A percentile compares a stretch with the other conserved stretches of the same genome.
Conservation (phyloP, 192 early-diverging fungal genomes). For the Coemansia sp. region DNA sequence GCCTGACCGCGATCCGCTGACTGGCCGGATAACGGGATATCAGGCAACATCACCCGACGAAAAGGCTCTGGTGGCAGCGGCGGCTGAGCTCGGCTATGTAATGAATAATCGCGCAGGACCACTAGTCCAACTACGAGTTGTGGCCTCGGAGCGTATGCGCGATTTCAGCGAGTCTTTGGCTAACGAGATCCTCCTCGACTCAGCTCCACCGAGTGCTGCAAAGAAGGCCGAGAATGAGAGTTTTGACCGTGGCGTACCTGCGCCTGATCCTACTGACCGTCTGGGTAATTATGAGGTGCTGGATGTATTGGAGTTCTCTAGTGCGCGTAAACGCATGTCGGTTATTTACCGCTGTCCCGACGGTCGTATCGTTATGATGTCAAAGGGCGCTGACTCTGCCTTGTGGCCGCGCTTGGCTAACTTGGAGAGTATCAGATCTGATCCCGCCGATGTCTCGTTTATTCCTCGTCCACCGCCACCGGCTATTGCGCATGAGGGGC, state of each 20-base stretch:
- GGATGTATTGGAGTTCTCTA: slow-evolving; percentile 82
- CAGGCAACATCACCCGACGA: slow-evolving; percentile 85
- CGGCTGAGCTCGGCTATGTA: slow-evolving; percentile 73
- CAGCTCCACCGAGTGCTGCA: neutral
- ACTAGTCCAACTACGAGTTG: slow-evolving; percentile 54
- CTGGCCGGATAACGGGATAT: slow-evolving; percentile 68
- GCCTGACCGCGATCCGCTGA: slow-evolving; percentile 67
- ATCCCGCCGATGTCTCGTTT: slow-evolving; percentile 26
- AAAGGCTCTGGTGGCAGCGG: slow-evolving; percentile 78
- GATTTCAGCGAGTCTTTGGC: slow-evolving; percentile 34
- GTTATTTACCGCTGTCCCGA: slow-evolving; percentile 74
- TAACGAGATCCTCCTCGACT: neutral
- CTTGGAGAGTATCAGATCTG: slow-evolving; percentile 25
- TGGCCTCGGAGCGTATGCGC: slow-evolving; percentile 51
- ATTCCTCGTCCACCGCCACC: slow-evolving; percentile 33
- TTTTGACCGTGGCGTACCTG: slow-evolving; percentile 58
- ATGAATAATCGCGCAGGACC: slow-evolving; percentile 63
- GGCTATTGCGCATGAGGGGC: neutral
- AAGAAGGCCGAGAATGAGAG: slow-evolving; percentile 35
- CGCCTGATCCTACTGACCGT: slow-evolving; percentile 41
- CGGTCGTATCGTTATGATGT: slow-evolving; percentile 76
- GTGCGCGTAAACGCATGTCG: slow-evolving; percentile 88
- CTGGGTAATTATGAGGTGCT: slow-evolving; percentile 62
- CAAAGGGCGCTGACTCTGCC: slow-evolving; percentile 92
- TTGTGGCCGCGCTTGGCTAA: slow-evolving; percentile 66